Evolutionary conservation across 2,329 filamentous ascomycete genomes (phyloP).

Genomic region (Neonectria ditissima): DNA sequence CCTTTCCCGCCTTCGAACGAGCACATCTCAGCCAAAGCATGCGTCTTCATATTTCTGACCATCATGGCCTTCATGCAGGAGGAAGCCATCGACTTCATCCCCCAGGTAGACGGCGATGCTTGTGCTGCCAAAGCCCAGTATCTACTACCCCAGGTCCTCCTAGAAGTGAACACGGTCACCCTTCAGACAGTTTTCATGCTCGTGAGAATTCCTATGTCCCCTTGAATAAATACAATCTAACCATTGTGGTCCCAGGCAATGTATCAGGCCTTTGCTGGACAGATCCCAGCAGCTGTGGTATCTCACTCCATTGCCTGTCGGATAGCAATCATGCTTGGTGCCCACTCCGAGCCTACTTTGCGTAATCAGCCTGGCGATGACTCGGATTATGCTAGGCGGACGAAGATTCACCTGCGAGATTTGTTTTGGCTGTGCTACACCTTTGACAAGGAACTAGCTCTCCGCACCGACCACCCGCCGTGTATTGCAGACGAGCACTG

Average conservation of each 20-base stretch:
- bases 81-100: conserved; percentile 20
- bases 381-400: conserved; percentile 34
- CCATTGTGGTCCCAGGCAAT: conserved; percentile 47
- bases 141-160: conserved; percentile 54
- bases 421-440: conserved; percentile 66
- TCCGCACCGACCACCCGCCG: conserved; percentile 64
- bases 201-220: conserved; percentile 45
- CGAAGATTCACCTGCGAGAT: conserved; percentile 48
- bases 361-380: conserved; percentile 3
- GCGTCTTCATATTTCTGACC: conserved; percentile 60
- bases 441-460: conserved; percentile 64
- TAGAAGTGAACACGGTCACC: conserved; percentile 55
- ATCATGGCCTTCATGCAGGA: conserved; percentile 44
- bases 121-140: conserved; percentile 54
- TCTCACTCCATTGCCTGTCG: conserved; percentile 58
- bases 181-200: conserved; percentile 60
- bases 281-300: conserved; percentile 56
- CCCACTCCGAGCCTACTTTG: conserved; percentile 47
- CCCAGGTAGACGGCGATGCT: conserved; percentile 52
- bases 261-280: conserved; percentile 58
- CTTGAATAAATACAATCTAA: background rate
- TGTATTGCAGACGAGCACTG: conserved; percentile 35
- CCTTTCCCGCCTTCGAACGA: conserved; percentile 32
- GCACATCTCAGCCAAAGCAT: conserved; percentile 55
- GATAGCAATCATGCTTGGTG: conserved; percentile 60